Conservation (phyloP, 192 early-diverging fungal species). For the Linnemannia zychae region DNA sequence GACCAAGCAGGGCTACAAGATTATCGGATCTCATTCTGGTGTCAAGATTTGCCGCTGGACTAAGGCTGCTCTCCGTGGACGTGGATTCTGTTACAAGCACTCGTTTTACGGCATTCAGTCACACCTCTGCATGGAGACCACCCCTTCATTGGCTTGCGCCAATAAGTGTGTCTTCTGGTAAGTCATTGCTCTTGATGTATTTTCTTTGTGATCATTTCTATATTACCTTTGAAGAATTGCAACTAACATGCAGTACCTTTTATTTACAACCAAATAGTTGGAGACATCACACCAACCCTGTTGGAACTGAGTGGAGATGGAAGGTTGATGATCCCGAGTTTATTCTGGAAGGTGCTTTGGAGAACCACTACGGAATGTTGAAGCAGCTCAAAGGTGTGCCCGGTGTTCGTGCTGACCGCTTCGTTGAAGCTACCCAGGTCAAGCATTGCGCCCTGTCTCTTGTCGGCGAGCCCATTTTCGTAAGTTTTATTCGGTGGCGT, state of each 20-base stretch:
- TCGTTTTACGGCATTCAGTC: slow-evolving; percentile 84
- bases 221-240: background rate
- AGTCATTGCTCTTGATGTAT: background rate
- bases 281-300: slow-evolving; percentile 82
- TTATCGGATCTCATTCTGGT: slow-evolving; percentile 78
- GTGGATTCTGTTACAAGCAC: slow-evolving; percentile 84
- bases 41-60: slow-evolving; percentile 89
- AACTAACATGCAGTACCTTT: background rate
- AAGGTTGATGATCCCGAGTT: slow-evolving; percentile 76
- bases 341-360: slow-evolving; percentile 76
- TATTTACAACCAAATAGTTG: slow-evolving; percentile 57
- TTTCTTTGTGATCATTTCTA: background rate
- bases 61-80: slow-evolving; percentile 76
- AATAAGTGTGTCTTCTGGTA: slow-evolving; percentile 79
- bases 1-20: slow-evolving; percentile 83
- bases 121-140: slow-evolving; percentile 83
- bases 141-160: slow-evolving; percentile 81
- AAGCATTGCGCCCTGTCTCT: slow-evolving; percentile 79
- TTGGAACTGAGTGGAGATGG: slow-evolving; percentile 80
- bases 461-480: slow-evolving; percentile 74
- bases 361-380: slow-evolving; percentile 81
- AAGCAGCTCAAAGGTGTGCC: slow-evolving; percentile 83
- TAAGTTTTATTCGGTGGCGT: slow-evolving; percentile 26
- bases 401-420: slow-evolving; percentile 80
- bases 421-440: slow-evolving; percentile 75